Base-by-base conservation (phyloP, 2,329 filamentous ascomycete species). In the Neofusicoccum ribis region DNA sequence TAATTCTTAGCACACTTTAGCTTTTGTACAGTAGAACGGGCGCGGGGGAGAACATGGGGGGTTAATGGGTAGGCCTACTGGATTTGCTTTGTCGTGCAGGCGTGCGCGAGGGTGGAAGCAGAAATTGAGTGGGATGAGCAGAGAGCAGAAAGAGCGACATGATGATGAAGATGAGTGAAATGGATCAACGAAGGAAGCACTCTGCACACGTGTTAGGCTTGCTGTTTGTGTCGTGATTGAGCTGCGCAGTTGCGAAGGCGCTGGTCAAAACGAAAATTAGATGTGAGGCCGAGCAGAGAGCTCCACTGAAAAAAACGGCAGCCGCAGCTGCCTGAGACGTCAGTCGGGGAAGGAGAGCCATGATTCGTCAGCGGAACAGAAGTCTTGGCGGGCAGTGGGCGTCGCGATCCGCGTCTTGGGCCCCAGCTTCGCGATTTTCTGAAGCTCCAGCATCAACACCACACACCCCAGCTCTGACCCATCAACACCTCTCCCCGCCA, bases 351-450 rank as follows among this genome's bases (percentile, higher is more conserved):
- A 15, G 31, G 41, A 47, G 31, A n/a, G 39, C 41, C 7, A 20
- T 60, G 56, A 60, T 60, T 60, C 56, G 56, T 47, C 56, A 37
- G 54, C 54, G 41, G 23, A 8, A 2, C 43, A 17, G n/a, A 17
- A n/a, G 27, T 47, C 56, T 60, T 60, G 56, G 56, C 56, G 31
- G n/a, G 41, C 14, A 31, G 41, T 14, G 20, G 23, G 23, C 7
- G 31, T 59, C 56, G 56, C 56, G 56, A 60, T 60, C 56, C 56
- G 56, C 56, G 56, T 59, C 41, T 60, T 47, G 43, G 56, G 56
- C 43, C 56, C 56, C 56, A 60, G 56, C 56, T 60, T 60, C 56
- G 41, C 56, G 56, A 60, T 60, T 60, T 60, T 60, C 56, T 60
- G 56, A 60, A 47, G 41, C 41, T 63, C 27, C 47, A 14, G 17